These are phyloP conservation scores for Voacanga thouarsii DNA, from an alignment of 257 asterid species.

Conservation along the genomic window DNA sequence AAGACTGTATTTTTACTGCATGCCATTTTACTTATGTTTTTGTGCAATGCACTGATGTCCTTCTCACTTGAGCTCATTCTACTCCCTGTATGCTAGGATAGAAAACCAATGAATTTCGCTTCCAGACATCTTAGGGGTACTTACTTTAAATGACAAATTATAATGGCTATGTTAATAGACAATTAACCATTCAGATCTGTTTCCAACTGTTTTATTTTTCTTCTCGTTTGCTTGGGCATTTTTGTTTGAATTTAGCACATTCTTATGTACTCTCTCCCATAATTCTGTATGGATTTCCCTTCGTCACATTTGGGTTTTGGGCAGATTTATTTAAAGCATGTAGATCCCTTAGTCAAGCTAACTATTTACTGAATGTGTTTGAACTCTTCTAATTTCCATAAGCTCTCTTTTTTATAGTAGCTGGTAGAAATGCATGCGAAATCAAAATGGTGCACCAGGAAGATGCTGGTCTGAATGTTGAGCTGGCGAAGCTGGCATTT, in stretches of 20 bases:
- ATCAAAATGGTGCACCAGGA: conserved; percentile 93
- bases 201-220: background rate
- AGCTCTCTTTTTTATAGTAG: conserved; percentile 43
- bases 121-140: background rate
- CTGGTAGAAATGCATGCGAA: conserved; percentile 89
- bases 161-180: background rate
- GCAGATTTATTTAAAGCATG: background rate
- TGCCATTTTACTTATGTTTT: too few species aligned
- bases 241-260: background rate
- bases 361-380: background rate
- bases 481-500: conserved; percentile 81
- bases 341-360: background rate
- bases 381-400: background rate
- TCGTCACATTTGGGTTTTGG: background rate
- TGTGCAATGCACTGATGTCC: too few species aligned
- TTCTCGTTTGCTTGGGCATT: background rate
- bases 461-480: conserved; percentile 85
- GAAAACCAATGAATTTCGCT: background rate
- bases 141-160: background rate
- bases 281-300: background rate
- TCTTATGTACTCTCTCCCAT: background rate
- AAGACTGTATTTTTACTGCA: background rate
- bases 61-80: background rate
- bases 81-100: background rate
- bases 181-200: background rate